phyloP scores from a whole-genome alignment of 768 basidiomycete species.

The Kwoniella botswanensis region DNA sequence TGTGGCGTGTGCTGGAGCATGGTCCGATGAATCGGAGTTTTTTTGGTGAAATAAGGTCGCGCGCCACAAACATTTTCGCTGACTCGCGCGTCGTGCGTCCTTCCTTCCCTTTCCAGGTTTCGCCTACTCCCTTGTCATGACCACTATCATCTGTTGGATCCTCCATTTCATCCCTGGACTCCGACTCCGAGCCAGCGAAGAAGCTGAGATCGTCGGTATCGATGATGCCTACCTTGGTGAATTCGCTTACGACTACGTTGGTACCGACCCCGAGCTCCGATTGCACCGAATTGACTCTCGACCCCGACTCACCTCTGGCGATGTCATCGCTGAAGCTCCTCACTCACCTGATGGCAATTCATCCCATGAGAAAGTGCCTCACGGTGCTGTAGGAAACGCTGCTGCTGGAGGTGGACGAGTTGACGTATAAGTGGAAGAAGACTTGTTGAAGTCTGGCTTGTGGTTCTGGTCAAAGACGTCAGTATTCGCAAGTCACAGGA shows the following conservation, averaged over 20 bases:
- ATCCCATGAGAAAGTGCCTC: slow-evolving; percentile 27
- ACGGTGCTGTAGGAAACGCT: slow-evolving; percentile 34
- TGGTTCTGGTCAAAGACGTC: background rate
- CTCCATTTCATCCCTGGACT: slow-evolving; percentile 60
- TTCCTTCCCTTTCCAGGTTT: background rate
- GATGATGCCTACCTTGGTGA: slow-evolving; percentile 78
- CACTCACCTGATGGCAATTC: slow-evolving; percentile 14
- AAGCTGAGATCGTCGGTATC: slow-evolving; percentile 59
- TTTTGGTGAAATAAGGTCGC: background rate
- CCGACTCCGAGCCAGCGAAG: slow-evolving; percentile 53
- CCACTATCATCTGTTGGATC: slow-evolving; percentile 54
- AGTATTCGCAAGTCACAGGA: background rate
- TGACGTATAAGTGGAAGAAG: slow-evolving; percentile 30
- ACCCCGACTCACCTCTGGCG: slow-evolving; percentile 34
- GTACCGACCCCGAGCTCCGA: slow-evolving; percentile 66
- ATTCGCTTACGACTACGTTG: slow-evolving; percentile 85
- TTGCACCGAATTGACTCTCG: slow-evolving; percentile 52
- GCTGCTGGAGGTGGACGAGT: slow-evolving; percentile 46
- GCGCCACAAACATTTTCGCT: background rate
- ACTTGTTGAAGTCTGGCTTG: background rate
- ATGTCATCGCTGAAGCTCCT: slow-evolving; percentile 32
- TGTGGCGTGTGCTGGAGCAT: background rate
- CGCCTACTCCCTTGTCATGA: slow-evolving; percentile 51
- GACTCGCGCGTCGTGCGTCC: background rate
- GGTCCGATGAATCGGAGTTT: background rate